Base-by-base conservation (phyloP, 2,329 filamentous ascomycete genomes). In the Madurella fahalii region DNA sequence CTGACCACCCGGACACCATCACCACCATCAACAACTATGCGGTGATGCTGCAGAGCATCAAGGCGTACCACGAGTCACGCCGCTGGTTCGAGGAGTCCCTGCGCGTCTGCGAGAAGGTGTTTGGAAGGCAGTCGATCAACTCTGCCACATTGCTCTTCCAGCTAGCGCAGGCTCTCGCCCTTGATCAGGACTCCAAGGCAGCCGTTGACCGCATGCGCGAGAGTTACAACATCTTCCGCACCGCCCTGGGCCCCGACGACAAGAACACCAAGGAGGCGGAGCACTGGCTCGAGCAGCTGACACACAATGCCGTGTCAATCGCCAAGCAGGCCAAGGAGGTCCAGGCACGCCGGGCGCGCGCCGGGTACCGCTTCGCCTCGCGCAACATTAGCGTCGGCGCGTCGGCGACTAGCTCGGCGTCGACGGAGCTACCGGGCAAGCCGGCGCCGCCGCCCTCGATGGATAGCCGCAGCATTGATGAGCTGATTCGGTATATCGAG, bases 11-110 rank as follows among this genome's bases (percentile, higher is more conserved):
- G 2, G 94, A 99, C 74, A 95, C 91, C 9, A 96, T 99, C 73
- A 99, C 95, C 9, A 97, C 94, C 15, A 87, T 97, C 73, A 99
- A 97, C 81, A 99, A 99, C 67, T 93, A 90, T 17, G 94, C 94
- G 8, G 94, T 99, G 57, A 99, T 99, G 94, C 84, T 99, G 55
- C 94, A 99, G 73, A 86, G 91, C 53, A 82, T 96, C 64, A 96
- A 97, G 78, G 86, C 89, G 58, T 99, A 95, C 76, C 87, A 93
- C 65, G 90, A 96, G 73, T 97, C 93, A 44, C 87, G 94, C 49
- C 80, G 93, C 59, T 99, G 94, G 94, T 99, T 99, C 68, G 94
- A 97, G 72, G 87, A 90, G 61, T 95, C 92, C 9, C 83, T 97
- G 49, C 81, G 83, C 42, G 86, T 97, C 58, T 96, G 92, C 70